Evolutionary conservation across 2,329 filamentous ascomycete genomes (phyloP).

Genomic region (Pseudogymnoascus sp.): DNA sequence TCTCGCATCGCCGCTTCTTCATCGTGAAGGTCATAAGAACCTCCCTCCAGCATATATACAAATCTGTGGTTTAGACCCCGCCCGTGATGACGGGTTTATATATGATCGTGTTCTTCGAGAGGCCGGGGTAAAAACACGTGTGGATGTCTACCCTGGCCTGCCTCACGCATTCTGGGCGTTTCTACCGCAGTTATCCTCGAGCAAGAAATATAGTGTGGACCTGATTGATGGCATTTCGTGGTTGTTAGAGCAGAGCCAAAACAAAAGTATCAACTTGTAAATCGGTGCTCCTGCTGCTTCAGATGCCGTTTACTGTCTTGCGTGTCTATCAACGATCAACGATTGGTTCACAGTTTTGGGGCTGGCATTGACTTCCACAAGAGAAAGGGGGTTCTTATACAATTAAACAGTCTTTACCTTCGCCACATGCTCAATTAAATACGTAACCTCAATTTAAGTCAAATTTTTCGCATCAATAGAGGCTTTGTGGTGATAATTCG

Average conservation of each 20-base stretch:
- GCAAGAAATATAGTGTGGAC: not conserved
- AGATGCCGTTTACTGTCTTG: not conserved
- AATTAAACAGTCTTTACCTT: not conserved
- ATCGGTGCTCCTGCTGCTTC: not conserved
- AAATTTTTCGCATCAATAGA: not conserved
- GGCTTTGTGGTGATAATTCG: not conserved
- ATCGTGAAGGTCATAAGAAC: conserved; percentile 23
- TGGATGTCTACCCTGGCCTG: conserved; percentile 29
- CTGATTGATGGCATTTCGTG: not conserved
- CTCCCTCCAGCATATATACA: conserved; percentile 42
- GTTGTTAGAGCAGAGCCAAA: conserved; percentile 10
- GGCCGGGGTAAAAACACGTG: conserved; percentile 35
- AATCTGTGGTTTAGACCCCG: conserved; percentile 40
- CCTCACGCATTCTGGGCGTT: not conserved
- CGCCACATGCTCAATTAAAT: not conserved
- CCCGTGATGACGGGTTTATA: conserved; percentile 44
- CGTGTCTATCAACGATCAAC: not conserved
- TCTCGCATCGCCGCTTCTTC: conserved; percentile 29
- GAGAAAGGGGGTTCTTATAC: not conserved
- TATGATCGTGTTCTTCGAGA: conserved; percentile 41
- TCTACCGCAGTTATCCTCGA: not conserved
- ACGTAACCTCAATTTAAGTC: not conserved
- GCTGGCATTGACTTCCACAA: not conserved
- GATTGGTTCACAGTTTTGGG: not conserved
- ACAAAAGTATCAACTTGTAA: not conserved